phyloP scores from a whole-genome alignment of 2,329 filamentous ascomycete genomes.

The Xylariaceae sp. region DNA sequence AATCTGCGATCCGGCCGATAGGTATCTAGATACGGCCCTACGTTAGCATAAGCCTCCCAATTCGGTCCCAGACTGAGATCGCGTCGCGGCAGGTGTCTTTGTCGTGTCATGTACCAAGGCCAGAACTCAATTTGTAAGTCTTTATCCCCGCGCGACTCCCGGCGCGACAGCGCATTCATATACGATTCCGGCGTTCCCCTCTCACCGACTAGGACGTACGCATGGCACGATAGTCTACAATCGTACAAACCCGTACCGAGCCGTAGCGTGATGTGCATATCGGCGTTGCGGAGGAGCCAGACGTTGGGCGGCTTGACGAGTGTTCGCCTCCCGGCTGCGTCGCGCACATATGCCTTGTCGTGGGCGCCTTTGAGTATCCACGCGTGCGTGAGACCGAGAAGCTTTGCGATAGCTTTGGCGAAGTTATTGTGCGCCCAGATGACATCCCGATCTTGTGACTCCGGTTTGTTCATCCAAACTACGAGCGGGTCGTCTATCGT shows the following conservation, averaged over 20 bases:
- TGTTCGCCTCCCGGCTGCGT: constrained; percentile 1
- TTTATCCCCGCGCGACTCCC: background rate
- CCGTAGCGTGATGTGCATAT: constrained; percentile 18
- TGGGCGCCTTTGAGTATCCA: constrained; percentile 12
- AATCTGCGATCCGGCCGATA: constrained; percentile 10
- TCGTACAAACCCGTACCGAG: constrained; percentile 13
- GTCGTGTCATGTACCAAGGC: constrained; percentile 3
- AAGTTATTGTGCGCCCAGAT: constrained; percentile 20
- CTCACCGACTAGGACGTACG: constrained; percentile 9
- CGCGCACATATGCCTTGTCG: constrained; percentile 5
- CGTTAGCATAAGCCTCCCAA: constrained; percentile 16
- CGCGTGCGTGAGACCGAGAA: constrained; percentile 12
- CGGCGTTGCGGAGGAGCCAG: background rate
- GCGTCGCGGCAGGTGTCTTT: background rate
- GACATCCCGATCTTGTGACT: background rate
- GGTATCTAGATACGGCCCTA: constrained; percentile 17
- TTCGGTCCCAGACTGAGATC: constrained; percentile 3
- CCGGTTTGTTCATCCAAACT: constrained; percentile 10
- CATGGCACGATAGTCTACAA: constrained; percentile 9
- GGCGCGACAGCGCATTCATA: constrained; percentile 4
- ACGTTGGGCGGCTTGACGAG: background rate
- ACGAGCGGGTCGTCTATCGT: constrained; percentile 11
- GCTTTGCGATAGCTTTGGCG: constrained; percentile 17
- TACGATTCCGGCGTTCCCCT: constrained; percentile 10
- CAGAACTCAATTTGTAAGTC: constrained; percentile 12